These are phyloP conservation scores for Xylaria digitata DNA, from an alignment of 2,329 filamentous ascomycete genomes.

Conservation along the genomic window DNA sequence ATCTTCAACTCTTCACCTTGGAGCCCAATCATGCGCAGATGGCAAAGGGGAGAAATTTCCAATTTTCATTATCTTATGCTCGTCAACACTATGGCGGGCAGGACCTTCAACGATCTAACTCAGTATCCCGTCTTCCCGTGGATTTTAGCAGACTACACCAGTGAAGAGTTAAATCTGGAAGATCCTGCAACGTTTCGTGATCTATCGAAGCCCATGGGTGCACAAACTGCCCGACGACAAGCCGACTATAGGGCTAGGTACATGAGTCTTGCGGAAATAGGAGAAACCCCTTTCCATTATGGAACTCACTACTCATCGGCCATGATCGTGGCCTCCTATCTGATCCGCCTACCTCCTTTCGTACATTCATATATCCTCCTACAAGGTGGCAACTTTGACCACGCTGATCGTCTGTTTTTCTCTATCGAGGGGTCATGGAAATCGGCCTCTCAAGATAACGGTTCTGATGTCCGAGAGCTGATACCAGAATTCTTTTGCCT, in stretches of 20 bases:
- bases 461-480: slow-evolving; percentile 92
- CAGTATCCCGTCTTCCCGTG: slow-evolving; percentile 99
- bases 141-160: slow-evolving; percentile 96
- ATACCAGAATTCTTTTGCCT: slow-evolving; percentile 98
- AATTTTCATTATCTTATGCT: slow-evolving; percentile 99
- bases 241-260: slow-evolving; percentile 86
- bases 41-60: slow-evolving; percentile 94
- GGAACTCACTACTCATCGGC: slow-evolving; percentile 98
- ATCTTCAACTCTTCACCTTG: slow-evolving; percentile 87
- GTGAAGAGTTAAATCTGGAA: slow-evolving; percentile 87
- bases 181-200: slow-evolving; percentile 90
- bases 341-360: slow-evolving; percentile 94
- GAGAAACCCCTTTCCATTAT: slow-evolving; percentile 93
- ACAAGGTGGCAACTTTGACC: slow-evolving; percentile 96
- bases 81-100: slow-evolving; percentile 95
- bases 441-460: slow-evolving; percentile 88
- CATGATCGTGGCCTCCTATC: slow-evolving; percentile 97
- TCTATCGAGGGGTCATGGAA: slow-evolving; percentile 92
- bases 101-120: slow-evolving; percentile 97
- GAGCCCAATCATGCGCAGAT: slow-evolving; percentile 87
- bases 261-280: slow-evolving; percentile 89
- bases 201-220: slow-evolving; percentile 95
- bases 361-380: slow-evolving; percentile 94
- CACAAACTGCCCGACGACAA: slow-evolving; percentile 81
- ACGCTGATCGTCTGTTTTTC: slow-evolving; percentile 94